Evolutionary conservation across 2,329 filamentous ascomycete species (phyloP).

Genomic region (Apiospora arundinis): DNA sequence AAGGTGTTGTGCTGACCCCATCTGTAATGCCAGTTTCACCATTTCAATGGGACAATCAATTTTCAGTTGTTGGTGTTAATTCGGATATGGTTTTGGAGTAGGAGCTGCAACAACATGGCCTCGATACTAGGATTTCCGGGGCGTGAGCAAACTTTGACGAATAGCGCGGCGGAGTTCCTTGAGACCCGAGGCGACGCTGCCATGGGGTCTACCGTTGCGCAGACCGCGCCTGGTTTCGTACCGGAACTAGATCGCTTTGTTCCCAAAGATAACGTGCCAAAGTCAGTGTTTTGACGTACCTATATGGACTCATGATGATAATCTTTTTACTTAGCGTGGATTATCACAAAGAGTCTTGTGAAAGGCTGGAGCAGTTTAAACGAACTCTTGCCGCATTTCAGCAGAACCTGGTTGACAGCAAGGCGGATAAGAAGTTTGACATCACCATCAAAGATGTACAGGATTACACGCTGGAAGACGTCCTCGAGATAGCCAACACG

Average conservation of each 20-base stretch:
- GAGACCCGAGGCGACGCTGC: slow-evolving; percentile 25
- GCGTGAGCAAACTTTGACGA: slow-evolving; percentile 24
- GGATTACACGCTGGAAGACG: slow-evolving; percentile 29
- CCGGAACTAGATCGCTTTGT: slow-evolving; percentile 23
- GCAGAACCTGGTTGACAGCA: slow-evolving; percentile 27
- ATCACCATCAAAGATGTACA: slow-evolving; percentile 27
- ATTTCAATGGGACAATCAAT: too few relatives aligned
- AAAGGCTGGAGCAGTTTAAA: slow-evolving; percentile 27
- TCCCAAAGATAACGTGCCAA: not conserved
- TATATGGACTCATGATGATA: too few relatives aligned
- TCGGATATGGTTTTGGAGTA: not conserved
- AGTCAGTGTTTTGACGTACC: too few relatives aligned
- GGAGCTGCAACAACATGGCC: not conserved
- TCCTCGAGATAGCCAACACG: slow-evolving; percentile 26
- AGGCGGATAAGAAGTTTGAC: slow-evolving; percentile 27
- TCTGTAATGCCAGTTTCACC: too few relatives aligned
- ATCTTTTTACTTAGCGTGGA: slow-evolving; percentile 25
- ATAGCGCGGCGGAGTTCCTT: slow-evolving; percentile 28
- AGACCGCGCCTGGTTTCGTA: slow-evolving; percentile 26
- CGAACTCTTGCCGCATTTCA: slow-evolving; percentile 26
- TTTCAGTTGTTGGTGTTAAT: too few relatives aligned
- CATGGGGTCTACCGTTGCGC: slow-evolving; percentile 26
- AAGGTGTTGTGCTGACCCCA: too few relatives aligned
- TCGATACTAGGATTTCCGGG: not conserved
- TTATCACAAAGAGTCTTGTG: slow-evolving; percentile 27